Evolutionary conservation across 768 basidiomycete species (phyloP), one percentile per base, ranked within the genome.

Genomic region (Pulveroboletus ravenelii): DNA sequence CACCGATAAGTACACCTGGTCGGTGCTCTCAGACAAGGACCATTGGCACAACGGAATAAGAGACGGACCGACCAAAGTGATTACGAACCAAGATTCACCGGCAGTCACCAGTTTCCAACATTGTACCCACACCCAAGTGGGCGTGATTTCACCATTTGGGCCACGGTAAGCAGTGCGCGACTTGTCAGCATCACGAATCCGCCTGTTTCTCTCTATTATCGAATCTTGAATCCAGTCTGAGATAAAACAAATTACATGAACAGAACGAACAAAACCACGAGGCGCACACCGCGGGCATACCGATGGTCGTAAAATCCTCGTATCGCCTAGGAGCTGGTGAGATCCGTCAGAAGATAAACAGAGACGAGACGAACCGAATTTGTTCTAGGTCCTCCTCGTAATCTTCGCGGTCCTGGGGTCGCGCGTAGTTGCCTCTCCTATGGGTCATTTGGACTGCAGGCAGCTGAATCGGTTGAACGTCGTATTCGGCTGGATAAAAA

Each of bases 151-250:
- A 37, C 78, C 79, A 30, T 72, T 69, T 17, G 80, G 73, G 40
- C 76, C 74, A 57, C 77, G 72, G 56, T 77, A 71, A 10, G 74
- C 62, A 20, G 73, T 73, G 43, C 74, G 75, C 45, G 66, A 54
- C 52, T 55, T 60, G 47, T 58, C 56, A n/a, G 78, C 73, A 56
- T 78, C 77, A 51, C 83, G 78, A 59, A 87, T 74, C 20, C 91
- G 84, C 58, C 89, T 75, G 55, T 86, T 87, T 25, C 93, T 79
- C 64, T 98, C 95, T 30, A 89, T 78, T 38, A 93, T 81, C 3
- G 93, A 90, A 71, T 98, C 95, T 62, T 96, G 89, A 42, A 98
- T 89, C 95, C 95, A 98, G 66, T 98, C 95, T 96, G 59, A 32
- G 47, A 32, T 32, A 6, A 20, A 31, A 41, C 49, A 6, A 4